Conservation (phyloP, 345 rosid genomes). For the Salix suchowensis region DNA sequence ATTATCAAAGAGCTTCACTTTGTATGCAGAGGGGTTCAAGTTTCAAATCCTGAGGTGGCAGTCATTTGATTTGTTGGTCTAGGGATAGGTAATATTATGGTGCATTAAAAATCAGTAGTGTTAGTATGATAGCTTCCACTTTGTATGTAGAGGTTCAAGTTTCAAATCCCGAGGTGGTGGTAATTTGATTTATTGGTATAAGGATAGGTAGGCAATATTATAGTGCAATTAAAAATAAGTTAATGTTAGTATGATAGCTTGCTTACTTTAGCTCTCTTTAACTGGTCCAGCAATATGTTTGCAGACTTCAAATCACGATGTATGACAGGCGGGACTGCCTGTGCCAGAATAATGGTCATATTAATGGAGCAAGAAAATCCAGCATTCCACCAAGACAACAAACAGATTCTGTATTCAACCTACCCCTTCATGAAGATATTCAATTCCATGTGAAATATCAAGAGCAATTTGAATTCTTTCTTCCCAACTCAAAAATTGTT, state of each 20-base stretch:
- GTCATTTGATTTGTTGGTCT: background rate
- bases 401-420: constrained; percentile 3
- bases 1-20: background rate
- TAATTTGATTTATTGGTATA: no score
- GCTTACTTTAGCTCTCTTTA: constrained; percentile 86
- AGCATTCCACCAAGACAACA: background rate
- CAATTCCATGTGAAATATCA: constrained; percentile 88
- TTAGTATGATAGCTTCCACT: background rate
- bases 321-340: constrained; percentile 92
- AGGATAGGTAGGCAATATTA: background rate
- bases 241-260: constrained; percentile 3
- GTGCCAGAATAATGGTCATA: constrained; percentile 18
- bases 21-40: background rate
- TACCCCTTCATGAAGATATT: constrained; percentile 96
- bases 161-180: background rate
- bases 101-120: background rate
- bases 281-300: constrained; percentile 74
- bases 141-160: background rate
- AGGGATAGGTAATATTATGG: background rate
- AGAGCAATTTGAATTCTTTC: constrained; percentile 81
- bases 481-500: constrained; percentile 58
- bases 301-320: constrained; percentile 98
- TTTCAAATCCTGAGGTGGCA: background rate
- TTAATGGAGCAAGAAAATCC: background rate
- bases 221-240: background rate